Percentiles rank a stretch among this genome's conserved stretches.
phyloP scores from a whole-genome alignment of 1,139 yeast species.

The Candida glucosophila region DNA sequence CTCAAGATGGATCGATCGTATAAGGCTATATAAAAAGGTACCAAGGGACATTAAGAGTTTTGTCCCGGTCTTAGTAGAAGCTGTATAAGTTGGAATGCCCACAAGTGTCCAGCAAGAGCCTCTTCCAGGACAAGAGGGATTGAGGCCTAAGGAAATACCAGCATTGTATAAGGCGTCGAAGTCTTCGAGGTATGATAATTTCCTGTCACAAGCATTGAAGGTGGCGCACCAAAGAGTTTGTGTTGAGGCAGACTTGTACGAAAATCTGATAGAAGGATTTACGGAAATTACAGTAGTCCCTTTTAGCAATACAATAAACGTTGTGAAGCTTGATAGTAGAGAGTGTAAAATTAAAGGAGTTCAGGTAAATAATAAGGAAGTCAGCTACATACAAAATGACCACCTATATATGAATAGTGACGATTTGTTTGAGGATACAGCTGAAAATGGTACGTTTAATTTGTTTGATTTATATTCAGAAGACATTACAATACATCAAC shows the following conservation, averaged over 20 bases:
- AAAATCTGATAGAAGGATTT: constrained; percentile 50
- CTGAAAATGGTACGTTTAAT: constrained; percentile 17
- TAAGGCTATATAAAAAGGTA: no score
- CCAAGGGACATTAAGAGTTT: no score
- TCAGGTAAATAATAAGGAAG: constrained; percentile 41
- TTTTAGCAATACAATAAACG: constrained; percentile 46
- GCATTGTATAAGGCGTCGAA: constrained; percentile 12
- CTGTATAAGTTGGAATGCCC: no score
- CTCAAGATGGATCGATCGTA: no score
- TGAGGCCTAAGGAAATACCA: constrained; percentile 17
- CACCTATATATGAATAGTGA: constrained; percentile 31
- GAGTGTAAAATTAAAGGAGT: constrained; percentile 61
- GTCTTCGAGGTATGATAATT: constrained; percentile 13
- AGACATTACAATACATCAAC: constrained; percentile 45
- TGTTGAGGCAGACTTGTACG: constrained; percentile 56
- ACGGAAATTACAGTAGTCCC: constrained; percentile 83
- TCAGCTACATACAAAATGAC: constrained; percentile 32
- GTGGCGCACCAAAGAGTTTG: constrained; percentile 65
- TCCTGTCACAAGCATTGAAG: constrained; percentile 36
- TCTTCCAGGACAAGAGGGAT: no score
- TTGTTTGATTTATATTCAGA: constrained; percentile 36
- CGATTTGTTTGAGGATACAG: constrained; percentile 14
- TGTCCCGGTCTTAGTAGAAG: no score
- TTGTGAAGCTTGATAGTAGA: constrained; percentile 71
- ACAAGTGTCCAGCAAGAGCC: no score